Evolutionary conservation across 208 protist genomes (phyloP), one percentile per base, ranked within the genome.

Genomic region (Trypanosoma avium): DNA sequence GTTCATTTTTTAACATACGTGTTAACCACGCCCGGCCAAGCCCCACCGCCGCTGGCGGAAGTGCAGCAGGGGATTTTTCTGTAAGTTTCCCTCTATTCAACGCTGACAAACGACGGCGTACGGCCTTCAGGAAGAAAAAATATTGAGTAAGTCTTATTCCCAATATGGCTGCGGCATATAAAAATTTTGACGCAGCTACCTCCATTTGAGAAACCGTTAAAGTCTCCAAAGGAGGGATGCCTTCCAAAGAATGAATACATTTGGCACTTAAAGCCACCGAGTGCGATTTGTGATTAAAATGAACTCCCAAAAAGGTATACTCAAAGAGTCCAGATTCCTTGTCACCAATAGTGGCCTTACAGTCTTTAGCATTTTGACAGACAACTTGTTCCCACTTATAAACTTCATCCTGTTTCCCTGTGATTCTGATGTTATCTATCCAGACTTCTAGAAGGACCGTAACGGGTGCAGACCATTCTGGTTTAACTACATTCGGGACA

Each of bases 341-440:
- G 4, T 55, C 49, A 0, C 49, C 49, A 17, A 55, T 55, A 35
- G 49, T 55, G 26, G 49, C 49, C 3, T 17, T 1, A 17, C 49
- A 30, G 1, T 24, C 49, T 1, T 36, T 17, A 3, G 49, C 49
- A 2, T 29, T 6, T 17, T 4, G 21, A 13, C 6, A 17, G 4
- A 55, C n/a, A 3, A 15, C 8, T 0, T 55, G 4, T 15, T 55
- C 21, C 49, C 49, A 55, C n/a, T 6, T 4, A 1, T 15, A 5
- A 7, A 76, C 63, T 26, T 26, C 42, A 7, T 27, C 1, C 17
- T 27, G 33, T 17, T 50, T 26, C 27, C 71, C 64, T 15, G 64
- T 53, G 64, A 72, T 60, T 26, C 70, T 55, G 0, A 77, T 77
- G 40, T 72, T 72, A 32, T 77, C 71, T 15, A 77, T 60, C 54